Evolutionary conservation across 2,329 filamentous ascomycete genomes (phyloP), one percentile per base, ranked within the genome.

Genomic region (Ascochyta koolunga): DNA sequence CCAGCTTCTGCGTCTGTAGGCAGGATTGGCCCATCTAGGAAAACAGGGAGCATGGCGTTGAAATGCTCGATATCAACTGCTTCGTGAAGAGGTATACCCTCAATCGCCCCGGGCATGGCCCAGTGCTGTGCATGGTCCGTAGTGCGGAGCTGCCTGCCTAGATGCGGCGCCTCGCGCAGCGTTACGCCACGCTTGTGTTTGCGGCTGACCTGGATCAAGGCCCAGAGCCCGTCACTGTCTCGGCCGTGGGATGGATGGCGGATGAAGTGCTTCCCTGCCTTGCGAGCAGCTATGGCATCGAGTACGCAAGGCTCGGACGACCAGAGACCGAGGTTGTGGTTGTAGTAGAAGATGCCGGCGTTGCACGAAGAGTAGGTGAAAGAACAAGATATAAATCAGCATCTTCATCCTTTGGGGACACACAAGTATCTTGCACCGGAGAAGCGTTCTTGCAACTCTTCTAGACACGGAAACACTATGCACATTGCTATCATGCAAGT

Each of bases 341-440:
- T 27, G 27, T 24, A 40, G 15, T 22, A 48, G 21, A 40, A 48
- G 27, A 48, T 18, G 15, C 36, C 19, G 18, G 25, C 32, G 19
- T 32, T 43, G 32, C 18, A 18, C 19, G 31, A 27, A 24, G 32
- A 43, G 39, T 15, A 43, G 39, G 47, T 43, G 32, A 50, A 43
- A 8, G 47, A 31, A 21, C 22, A 11, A 1, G 4, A 3, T 21
- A 18, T 13, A 10, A 50, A 18, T 32, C 38, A 29, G 31, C 38
- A 35, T n/a, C 32, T 29, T 42, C 22, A 16, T 9, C 10, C 15
- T 36, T 16, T 27, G 11, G 7, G n/a, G 31, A 8, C 8, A 8
- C 31, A 29, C 27, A 29, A 11, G 27, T 11, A 4, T 29, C 27
- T 15, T 29, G 27, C 22, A 24, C n/a, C n/a, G 22, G 22, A 8